These are phyloP conservation scores for Mycogone perniciosa DNA, from an alignment of 2,329 filamentous ascomycete genomes.

Conservation along the genomic window DNA sequence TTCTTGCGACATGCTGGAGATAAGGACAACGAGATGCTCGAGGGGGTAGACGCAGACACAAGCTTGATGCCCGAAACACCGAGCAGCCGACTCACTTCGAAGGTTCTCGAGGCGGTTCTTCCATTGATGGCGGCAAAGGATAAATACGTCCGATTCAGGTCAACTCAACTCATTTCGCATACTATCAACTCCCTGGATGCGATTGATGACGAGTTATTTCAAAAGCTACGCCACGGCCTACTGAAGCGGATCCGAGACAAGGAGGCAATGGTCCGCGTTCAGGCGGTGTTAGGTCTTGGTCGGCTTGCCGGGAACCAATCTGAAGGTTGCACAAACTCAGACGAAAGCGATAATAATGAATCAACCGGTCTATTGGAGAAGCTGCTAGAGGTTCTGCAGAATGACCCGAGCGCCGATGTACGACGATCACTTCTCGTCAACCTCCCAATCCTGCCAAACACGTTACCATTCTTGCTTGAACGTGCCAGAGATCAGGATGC, in stretches of 20 bases:
- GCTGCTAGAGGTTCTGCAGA: conserved; percentile 81
- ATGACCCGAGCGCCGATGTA: conserved; percentile 91
- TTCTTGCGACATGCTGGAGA: conserved; percentile 70
- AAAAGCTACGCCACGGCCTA: conserved; percentile 70
- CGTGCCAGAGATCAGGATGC: conserved; percentile 84
- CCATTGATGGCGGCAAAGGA: conserved; percentile 81
- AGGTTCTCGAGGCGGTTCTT: conserved; percentile 66
- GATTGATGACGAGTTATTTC: conserved; percentile 87
- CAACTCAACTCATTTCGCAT: conserved; percentile 84
- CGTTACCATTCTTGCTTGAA: conserved; percentile 82
- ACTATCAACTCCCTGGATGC: conserved; percentile 88
- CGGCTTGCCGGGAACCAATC: conserved; percentile 73
- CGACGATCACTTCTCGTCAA: conserved; percentile 83
- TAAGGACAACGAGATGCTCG: conserved; percentile 63
- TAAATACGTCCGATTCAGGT: conserved; percentile 83
- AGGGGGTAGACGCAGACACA: conserved; percentile 60
- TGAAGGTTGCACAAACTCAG: conserved; percentile 62
- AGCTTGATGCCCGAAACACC: conserved; percentile 75
- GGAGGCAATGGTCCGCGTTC: conserved; percentile 83
- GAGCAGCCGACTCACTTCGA: conserved; percentile 68
- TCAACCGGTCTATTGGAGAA: conserved; percentile 70
- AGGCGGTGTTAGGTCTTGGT: conserved; percentile 86
- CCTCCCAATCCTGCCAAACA: conserved; percentile 75
- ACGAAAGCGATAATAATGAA: conserved; percentile 59
- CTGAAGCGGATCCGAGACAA: conserved; percentile 88